Base-by-base conservation (phyloP, 2,329 filamentous ascomycete genomes). In the Drechslerella coelobrocha region DNA sequence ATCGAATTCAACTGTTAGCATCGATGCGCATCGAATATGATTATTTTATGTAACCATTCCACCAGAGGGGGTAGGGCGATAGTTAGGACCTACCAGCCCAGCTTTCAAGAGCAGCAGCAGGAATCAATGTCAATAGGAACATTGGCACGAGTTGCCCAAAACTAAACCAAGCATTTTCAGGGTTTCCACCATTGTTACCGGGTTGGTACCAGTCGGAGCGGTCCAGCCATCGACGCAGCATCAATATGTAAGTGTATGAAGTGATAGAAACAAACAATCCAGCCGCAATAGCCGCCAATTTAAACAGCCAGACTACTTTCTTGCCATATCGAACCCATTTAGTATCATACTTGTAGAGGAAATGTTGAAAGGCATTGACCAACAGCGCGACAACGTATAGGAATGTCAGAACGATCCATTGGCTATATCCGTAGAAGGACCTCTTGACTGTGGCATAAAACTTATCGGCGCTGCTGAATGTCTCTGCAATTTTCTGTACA, bases 361-460 rank as follows among this genome's bases (percentile, higher is more conserved):
- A 6, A 6, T 34, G 14, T 23, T n/a, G 50, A 17, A 53, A 24
- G 17, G 34, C 27, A 29, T n/a, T 26, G 23, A 50, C 7, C 17
- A 26, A 5, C 7, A 50, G 5, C 21, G 24, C 50, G 4, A 37
- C 9, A 53, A 17, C 14, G 27, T 53, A 53, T 17, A 53, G 3
- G 3, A 53, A n/a, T 4, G 50, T 53, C 17, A 53, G 17, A 53
- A 53, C 17, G 50, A 53, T 53, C 50, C 50, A 53, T 34, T 53
- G 50, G 17, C 50, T 53, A 26, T 53, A 53, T 31, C 50, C 50
- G 27, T 31, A 21, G 17, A 53, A 8, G 14, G 10, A 9, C 10
- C 21, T 37, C 3, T 3, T 9, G 17, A 31, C n/a, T n/a, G 19
- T 17, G 17, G 12, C 26, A 14, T 17, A 37, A 21, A 7, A 7